Evolutionary conservation across 768 basidiomycete genomes (phyloP).

Genomic region (Paxillus ammoniavirescens): DNA sequence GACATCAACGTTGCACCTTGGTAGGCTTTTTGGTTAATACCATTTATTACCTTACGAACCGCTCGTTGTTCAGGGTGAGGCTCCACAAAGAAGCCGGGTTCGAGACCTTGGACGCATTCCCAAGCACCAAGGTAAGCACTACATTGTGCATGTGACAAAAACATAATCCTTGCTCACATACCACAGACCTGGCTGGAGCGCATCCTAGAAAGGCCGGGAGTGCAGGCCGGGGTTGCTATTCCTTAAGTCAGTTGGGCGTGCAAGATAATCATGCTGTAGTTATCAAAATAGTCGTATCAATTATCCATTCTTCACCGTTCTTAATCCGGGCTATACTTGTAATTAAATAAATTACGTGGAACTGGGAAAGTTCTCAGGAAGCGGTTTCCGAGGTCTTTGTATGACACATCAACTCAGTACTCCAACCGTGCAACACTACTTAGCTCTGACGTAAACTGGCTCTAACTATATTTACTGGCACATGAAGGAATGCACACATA

Average conservation of each 20-base stretch:
- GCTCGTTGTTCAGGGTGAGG: constrained; percentile 48
- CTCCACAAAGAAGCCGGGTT: constrained; percentile 47
- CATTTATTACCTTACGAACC: not conserved
- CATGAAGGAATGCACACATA: no score
- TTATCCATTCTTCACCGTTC: not conserved
- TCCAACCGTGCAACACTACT: no score
- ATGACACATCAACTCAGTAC: no score
- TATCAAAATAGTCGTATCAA: not conserved
- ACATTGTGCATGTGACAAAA: not conserved
- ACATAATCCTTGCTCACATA: not conserved
- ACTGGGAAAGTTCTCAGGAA: no score
- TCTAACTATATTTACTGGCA: no score
- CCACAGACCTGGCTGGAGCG: constrained; percentile 31
- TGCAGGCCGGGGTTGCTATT: constrained; percentile 22
- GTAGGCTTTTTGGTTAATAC: constrained; percentile 31
- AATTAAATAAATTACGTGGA: no score
- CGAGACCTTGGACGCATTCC: constrained; percentile 60
- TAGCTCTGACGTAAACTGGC: no score
- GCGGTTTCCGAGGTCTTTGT: no score
- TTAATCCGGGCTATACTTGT: no score
- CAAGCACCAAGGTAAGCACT: constrained; percentile 50
- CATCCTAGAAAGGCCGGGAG: constrained; percentile 18
- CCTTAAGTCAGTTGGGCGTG: not conserved
- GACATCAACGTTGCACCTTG: constrained; percentile 70
- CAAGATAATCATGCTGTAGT: not conserved